These are phyloP conservation scores for Eucalyptus polybractea DNA, from an alignment of 345 rosid genomes.

Conservation along the genomic window DNA sequence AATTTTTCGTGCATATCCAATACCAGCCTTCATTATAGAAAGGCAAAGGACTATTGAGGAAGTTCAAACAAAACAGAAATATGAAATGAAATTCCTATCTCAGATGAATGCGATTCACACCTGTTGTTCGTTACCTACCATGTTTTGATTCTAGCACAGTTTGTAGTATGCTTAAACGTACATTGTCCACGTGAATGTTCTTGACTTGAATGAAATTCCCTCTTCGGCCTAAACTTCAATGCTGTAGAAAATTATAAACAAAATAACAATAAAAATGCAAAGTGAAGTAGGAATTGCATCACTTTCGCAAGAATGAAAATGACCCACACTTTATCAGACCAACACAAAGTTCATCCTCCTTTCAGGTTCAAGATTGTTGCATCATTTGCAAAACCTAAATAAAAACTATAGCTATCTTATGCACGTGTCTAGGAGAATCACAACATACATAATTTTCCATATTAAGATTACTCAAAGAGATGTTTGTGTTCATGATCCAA, in stretches of 20 bases:
- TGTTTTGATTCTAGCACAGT: conserved; percentile 30
- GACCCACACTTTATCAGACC: neutral
- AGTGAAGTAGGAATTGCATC: neutral
- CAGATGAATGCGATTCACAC: neutral
- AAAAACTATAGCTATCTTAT: neutral
- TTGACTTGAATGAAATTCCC: conserved; percentile 18
- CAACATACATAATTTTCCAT: neutral
- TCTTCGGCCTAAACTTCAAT: conserved; percentile 20
- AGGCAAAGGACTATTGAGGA: neutral
- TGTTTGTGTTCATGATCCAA: neutral
- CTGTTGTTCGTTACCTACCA: conserved; percentile 9
- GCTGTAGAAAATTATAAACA: neutral
- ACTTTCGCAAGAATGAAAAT: neutral
- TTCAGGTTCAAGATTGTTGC: neutral
- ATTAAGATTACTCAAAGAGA: neutral
- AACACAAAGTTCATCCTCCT: neutral
- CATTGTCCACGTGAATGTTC: conserved; percentile 5
- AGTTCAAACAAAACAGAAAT: neutral
- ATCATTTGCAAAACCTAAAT: neutral
- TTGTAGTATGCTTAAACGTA: conserved; percentile 9
- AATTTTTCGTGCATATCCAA: conserved; percentile 7
- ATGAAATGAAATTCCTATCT: neutral
- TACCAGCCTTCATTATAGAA: conserved; percentile 3
- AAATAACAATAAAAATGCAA: neutral
- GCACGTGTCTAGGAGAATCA: neutral